Conservation (phyloP, 176 grass and related monocot species). For the Elymus sibiricus region DNA sequence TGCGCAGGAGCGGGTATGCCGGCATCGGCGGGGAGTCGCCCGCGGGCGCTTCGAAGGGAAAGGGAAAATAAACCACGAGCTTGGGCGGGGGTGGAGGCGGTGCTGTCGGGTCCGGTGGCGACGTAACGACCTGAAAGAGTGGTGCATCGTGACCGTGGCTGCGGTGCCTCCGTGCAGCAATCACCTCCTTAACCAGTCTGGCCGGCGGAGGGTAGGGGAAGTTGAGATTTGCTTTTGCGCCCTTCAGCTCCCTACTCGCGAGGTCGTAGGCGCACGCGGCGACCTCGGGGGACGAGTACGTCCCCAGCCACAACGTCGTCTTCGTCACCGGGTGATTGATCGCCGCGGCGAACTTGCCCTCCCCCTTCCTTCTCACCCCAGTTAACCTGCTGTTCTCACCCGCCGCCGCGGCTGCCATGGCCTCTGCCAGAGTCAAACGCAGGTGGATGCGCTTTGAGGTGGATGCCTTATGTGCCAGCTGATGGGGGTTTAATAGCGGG, state of each 20-base stretch:
- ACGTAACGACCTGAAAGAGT: background rate
- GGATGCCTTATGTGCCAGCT: background rate
- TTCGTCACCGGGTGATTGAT: constrained; percentile 24
- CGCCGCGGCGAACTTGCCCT: constrained; percentile 28
- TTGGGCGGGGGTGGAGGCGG: background rate
- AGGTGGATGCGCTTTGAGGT: too few relatives aligned
- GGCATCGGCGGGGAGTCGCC: too few relatives aligned
- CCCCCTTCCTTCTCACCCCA: constrained; percentile 27
- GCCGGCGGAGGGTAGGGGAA: background rate
- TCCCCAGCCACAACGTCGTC: constrained; percentile 32
- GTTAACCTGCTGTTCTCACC: too few relatives aligned
- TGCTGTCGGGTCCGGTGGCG: background rate
- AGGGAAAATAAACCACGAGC: background rate
- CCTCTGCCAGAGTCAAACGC: too few relatives aligned
- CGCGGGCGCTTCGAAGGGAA: background rate
- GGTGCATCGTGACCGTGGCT: background rate
- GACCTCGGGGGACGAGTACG: constrained; percentile 43
- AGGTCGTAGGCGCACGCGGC: constrained; percentile 16
- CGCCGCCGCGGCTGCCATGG: too few relatives aligned
- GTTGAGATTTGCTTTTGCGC: background rate
- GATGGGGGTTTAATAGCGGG: background rate
- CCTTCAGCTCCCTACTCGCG: background rate
- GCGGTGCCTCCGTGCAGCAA: background rate
- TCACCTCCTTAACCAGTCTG: background rate
- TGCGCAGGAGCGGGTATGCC: background rate